Conservation (phyloP, 768 basidiomycete genomes). For the Boletellus emodensis region DNA sequence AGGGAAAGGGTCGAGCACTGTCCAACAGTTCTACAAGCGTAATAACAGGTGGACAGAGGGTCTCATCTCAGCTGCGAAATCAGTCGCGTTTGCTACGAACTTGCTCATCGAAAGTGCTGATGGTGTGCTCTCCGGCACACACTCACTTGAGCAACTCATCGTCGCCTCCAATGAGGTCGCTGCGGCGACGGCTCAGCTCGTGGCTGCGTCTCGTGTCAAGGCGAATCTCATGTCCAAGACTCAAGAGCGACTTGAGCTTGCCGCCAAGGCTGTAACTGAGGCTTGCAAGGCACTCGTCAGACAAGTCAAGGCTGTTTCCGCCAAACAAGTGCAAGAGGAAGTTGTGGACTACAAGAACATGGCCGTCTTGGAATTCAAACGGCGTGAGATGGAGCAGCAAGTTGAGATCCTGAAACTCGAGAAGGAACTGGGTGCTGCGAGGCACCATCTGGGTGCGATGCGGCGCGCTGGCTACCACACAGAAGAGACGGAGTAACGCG, state of each 20-base stretch:
- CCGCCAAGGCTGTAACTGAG: conserved; percentile 96
- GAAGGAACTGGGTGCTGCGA: conserved; percentile 88
- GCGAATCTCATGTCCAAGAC: conserved; percentile 98
- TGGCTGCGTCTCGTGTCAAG: conserved; percentile 97
- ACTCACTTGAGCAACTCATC: conserved; percentile 97
- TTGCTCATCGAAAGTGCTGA: conserved; percentile 97
- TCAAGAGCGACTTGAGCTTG: conserved; percentile 91
- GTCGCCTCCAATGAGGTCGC: conserved; percentile 99
- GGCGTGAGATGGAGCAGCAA: conserved; percentile 97
- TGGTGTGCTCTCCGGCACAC: conserved; percentile 93
- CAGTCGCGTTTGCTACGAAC: conserved; percentile 95
- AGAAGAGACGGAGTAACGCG: conserved; percentile 64
- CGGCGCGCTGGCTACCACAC: conserved; percentile 87
- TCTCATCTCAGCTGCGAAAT: conserved; percentile 94
- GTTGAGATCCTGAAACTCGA: conserved; percentile 97
- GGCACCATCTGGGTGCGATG: conserved; percentile 80
- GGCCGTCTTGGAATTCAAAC: conserved; percentile 95
- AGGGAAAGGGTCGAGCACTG: conserved; percentile 88
- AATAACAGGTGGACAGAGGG: conserved; percentile 99
- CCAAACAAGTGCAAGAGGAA: conserved; percentile 74
- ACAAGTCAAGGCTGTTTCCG: conserved; percentile 94
- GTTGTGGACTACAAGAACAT: conserved; percentile 85
- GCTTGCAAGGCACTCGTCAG: conserved; percentile 95
- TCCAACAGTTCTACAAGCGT: conserved; percentile 98
- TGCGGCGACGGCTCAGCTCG: conserved; percentile 94